These are phyloP conservation scores for Xylaria nigripes DNA, from an alignment of 495 filamentous ascomycete genomes.

Conservation along the genomic window DNA sequence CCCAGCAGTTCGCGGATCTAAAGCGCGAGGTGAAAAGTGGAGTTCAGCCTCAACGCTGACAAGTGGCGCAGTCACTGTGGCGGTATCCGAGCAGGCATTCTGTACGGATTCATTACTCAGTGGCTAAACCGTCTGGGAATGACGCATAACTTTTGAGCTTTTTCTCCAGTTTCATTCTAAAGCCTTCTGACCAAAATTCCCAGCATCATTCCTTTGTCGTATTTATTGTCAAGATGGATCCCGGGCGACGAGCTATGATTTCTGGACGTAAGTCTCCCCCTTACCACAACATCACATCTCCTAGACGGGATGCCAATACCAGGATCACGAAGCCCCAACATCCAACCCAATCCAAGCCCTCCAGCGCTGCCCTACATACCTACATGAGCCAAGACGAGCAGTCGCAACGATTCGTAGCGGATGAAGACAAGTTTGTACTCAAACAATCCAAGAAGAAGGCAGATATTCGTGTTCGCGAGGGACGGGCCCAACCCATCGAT, in stretches of 20 bases:
- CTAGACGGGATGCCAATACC: conserved; percentile 35
- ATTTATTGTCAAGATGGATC: conserved; percentile 31
- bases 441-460: conserved; percentile 98
- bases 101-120: neutral
- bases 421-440: conserved; percentile 92
- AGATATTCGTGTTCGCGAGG: conserved; percentile 89
- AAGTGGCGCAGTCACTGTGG: neutral
- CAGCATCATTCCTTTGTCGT: neutral
- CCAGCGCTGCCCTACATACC: conserved; percentile 18
- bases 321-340: conserved; percentile 39
- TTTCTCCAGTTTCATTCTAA: neutral
- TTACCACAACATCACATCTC: conserved; percentile 36
- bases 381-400: conserved; percentile 58
- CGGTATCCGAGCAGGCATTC: neutral
- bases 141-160: neutral
- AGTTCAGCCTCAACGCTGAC: neutral
- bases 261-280: conserved; percentile 33
- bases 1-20: too few relatives aligned
- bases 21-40: neutral
- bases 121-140: neutral
- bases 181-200: neutral
- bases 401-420: conserved; percentile 75
- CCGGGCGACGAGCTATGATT: conserved; percentile 43
- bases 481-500: conserved; percentile 87
- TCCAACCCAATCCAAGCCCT: conserved; percentile 22